phyloP scores from a whole-genome alignment of 495 filamentous ascomycete genomes.

The Daldinia loculata region DNA sequence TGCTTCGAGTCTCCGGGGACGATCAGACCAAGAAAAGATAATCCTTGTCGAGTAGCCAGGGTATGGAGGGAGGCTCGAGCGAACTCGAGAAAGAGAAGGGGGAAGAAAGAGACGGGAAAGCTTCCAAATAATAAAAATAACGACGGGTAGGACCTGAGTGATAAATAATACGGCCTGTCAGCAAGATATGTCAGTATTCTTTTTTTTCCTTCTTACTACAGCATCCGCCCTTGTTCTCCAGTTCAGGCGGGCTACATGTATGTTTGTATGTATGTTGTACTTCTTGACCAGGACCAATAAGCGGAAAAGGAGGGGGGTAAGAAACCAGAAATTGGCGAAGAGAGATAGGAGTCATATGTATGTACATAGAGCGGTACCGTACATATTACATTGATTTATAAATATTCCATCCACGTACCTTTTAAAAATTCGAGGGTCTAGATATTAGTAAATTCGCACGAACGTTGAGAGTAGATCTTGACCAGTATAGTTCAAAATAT shows the following conservation, averaged over 20 bases:
- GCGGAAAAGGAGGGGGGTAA: constrained; percentile 28
- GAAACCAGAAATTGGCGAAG: constrained; percentile 16
- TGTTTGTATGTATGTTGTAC: constrained; percentile 30
- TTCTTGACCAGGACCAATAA: constrained; percentile 24
- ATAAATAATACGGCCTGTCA: constrained; percentile 42
- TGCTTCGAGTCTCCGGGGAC: constrained; percentile 37
- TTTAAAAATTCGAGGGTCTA: not conserved
- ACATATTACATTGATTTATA: not conserved
- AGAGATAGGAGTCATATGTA: not conserved
- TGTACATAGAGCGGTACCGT: not conserved
- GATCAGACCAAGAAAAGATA: constrained; percentile 28
- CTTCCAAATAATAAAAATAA: constrained; percentile 19
- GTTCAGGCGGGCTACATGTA: constrained; percentile 7
- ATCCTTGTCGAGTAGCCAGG: constrained; percentile 33
- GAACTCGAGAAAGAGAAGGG: constrained; percentile 21
- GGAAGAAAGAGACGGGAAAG: constrained; percentile 13
- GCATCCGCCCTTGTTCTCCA: constrained; percentile 25
- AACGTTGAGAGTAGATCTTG: not conserved
- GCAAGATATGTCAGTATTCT: constrained; percentile 20
- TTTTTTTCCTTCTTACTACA: constrained; percentile 28
- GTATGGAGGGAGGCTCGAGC: constrained; percentile 35
- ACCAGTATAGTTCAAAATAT: not conserved
- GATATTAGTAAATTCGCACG: not conserved
- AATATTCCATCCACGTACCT: not conserved
- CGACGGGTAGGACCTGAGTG: constrained; percentile 37